A percentile compares a stretch with the other conserved stretches of the same genome.
These are phyloP conservation scores for Onygenales sp. DNA, from an alignment of 2,329 filamentous ascomycete genomes.

Conservation along the genomic window DNA sequence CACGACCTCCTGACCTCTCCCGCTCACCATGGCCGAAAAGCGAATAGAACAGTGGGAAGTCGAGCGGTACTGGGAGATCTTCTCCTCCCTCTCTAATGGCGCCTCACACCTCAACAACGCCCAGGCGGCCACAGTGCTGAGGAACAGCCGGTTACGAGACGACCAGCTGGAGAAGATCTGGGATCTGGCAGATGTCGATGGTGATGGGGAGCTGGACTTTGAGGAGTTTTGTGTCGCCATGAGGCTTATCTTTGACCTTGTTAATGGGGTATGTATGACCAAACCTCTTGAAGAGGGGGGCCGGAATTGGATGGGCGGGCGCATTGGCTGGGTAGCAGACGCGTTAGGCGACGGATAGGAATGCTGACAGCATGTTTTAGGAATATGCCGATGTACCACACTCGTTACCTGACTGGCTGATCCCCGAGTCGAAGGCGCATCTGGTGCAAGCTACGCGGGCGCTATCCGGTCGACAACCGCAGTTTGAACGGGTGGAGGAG, in stretches of 20 bases:
- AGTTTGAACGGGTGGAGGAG: conserved; percentile 75
- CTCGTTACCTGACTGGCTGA: conserved; percentile 85
- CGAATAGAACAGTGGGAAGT: conserved; percentile 65
- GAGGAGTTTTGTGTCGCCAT: conserved; percentile 99
- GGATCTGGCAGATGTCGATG: conserved; percentile 95
- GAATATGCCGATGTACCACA: conserved; percentile 85
- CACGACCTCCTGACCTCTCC: neutral
- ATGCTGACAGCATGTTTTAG: conserved; percentile 33
- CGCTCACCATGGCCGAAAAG: conserved; percentile 28
- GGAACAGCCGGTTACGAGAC: conserved; percentile 62
- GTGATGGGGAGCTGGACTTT: conserved; percentile 95
- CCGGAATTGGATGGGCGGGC: too few species aligned
- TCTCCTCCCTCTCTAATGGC: conserved; percentile 57
- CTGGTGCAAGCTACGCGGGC: conserved; percentile 75
- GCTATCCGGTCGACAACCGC: conserved; percentile 65
- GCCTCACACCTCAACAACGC: conserved; percentile 57
- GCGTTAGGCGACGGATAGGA: neutral
- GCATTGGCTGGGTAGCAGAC: too few species aligned
- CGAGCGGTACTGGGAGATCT: conserved; percentile 73
- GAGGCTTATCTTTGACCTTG: conserved; percentile 92
- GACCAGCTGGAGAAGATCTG: conserved; percentile 93
- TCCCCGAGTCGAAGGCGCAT: conserved; percentile 90
- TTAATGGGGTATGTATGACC: conserved; percentile 66
- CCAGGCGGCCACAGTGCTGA: conserved; percentile 62
- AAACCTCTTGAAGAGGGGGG: neutral